These are phyloP conservation scores for Lentinula detonsa DNA, from an alignment of 768 basidiomycete genomes.

Conservation along the genomic window DNA sequence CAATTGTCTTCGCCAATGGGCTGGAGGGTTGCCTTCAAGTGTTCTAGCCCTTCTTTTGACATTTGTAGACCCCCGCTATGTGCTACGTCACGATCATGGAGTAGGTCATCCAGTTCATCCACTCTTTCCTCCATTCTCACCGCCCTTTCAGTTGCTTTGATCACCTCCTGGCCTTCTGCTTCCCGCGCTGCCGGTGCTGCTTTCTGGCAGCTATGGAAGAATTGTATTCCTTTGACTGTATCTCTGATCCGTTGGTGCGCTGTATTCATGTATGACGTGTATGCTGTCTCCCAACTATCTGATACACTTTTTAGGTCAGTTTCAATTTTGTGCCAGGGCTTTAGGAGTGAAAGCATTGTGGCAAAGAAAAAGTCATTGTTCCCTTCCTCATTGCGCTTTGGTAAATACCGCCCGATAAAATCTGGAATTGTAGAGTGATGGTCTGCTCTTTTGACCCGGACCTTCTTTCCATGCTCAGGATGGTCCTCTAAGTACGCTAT, in stretches of 20 bases:
- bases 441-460: conserved; percentile 10
- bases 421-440: conserved; percentile 28
- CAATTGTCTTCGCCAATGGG: not conserved
- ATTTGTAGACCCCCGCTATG: conserved; percentile 3
- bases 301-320: conserved; percentile 17
- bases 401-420: conserved; percentile 31
- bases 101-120: not conserved
- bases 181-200: not conserved
- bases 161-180: not conserved
- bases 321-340: conserved; percentile 27
- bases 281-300: conserved; percentile 16
- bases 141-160: too few relatives aligned
- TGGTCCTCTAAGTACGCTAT: conserved; percentile 8
- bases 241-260: not conserved
- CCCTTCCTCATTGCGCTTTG: conserved; percentile 18
- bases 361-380: conserved; percentile 25
- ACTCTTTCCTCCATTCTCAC: not conserved
- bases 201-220: not conserved
- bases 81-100: conserved; percentile 6
- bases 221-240: not conserved
- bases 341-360: conserved; percentile 26
- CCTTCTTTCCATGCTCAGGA: not conserved
- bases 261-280: conserved; percentile 5
- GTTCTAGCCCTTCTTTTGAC: conserved; percentile 8
- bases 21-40: not conserved